Base-by-base conservation (phyloP, 2,329 filamentous ascomycete species). In the Pestalotiopsis sp. region DNA sequence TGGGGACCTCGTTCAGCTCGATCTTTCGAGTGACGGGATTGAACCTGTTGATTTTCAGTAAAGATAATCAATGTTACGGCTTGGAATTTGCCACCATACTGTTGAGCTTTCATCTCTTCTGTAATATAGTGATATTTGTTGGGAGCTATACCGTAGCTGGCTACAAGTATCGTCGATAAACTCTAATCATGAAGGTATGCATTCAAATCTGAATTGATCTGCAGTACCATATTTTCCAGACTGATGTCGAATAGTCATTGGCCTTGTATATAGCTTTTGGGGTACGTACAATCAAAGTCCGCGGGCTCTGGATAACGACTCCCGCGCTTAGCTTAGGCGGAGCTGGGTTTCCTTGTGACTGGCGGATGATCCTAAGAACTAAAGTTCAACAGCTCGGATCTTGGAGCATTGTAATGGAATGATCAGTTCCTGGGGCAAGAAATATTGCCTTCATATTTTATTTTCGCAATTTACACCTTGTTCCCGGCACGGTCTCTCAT, bases 1-100 rank as follows among this genome's bases (percentile, higher is more conserved):
- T 68, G 3, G 68, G 68, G 7, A 72, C 49, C n/a, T 67, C 56
- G 65, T 71, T 72, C 31, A 72, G 67, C 52, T 72, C 68, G 31
- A 71, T 57, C 49, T 70, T 62, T 27, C 45, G 61, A 27, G 49
- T 39, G 11, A 25, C 49, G 9, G 61, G 61, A 27, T 65, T 52
- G 61, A 65, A 68, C 17, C 67, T 68, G 57, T 23, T 31, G n/a
- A 6, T 27, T 7, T 9, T 59, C 14, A 36, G 27, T 17, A 59
- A 7, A 27, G 4, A 25, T 1, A 2, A 17, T 27, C 20, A 14
- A 13, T 6, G 4, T 3, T 7, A 23, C 23, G 11, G 4, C n/a
- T 58, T 45, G 11, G 13, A 45, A 45, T 13, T 45, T 17, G 17
- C 12, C 45, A 52, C 11, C 62, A 7, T 52, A 65, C 62, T 65